Evolutionary conservation across 2,329 filamentous ascomycete species (phyloP), one percentile per base, ranked within the genome.

Genomic region (Dothistroma pini): DNA sequence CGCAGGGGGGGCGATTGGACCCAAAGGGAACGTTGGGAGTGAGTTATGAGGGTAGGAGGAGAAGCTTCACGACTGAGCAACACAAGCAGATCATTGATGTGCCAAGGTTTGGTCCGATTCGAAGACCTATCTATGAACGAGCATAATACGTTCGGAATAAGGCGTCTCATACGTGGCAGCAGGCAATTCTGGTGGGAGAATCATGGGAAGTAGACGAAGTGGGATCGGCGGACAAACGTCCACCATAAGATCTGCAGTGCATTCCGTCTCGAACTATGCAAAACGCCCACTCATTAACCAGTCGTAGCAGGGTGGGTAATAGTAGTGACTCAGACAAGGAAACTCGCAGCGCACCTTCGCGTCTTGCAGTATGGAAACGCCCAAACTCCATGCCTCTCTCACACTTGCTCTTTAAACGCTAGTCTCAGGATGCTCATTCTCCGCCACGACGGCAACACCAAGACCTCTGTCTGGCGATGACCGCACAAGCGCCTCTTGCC

Each of bases 381-480:
- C 35, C 19, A 49, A 55, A 59, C 50, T 21, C 44, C 55, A 50
- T 60, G 49, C 54, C 19, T 58, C 34, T 50, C 52, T 44, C 41
- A 44, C 41, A 19, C 14, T 44, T n/a, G 25, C 29, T 29, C 29
- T 35, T 67, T 66, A 81, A 58, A 80, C 79, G 67, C 71, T 76
- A 32, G 84, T 86, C 78, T 96, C 91, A 0, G 89, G 82, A 54
- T 83, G 81, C 80, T 97, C 95, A 52, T 90, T 91, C 70, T 91
- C 88, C 0, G 92, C 93, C 69, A 99, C 90, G 60, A 99, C 84
- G 2, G 95, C 89, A 47, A 96, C 85, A 19, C 87, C 87, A 56
- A 97, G 80, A 1, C 93, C 93, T 38, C 95, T 84, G 70, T 96
- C 93, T 0, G 95, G 95, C 74, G 91, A 96, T 74, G 96, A 93